phyloP scores from a whole-genome alignment of 257 asterid species.

The Petunia axillaris region DNA sequence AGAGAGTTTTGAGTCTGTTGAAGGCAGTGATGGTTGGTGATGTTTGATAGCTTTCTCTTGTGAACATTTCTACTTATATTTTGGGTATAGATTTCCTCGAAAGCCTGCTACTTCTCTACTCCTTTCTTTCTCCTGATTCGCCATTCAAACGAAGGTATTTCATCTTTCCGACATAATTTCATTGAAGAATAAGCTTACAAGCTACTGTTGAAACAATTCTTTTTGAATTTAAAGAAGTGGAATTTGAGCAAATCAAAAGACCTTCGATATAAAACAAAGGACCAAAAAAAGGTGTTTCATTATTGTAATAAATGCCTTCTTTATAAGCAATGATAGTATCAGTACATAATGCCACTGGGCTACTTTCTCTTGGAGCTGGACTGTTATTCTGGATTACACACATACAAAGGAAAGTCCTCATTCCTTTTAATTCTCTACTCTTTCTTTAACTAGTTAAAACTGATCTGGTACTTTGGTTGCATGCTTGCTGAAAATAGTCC shows the following conservation, averaged over 20 bases:
- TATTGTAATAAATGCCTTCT: not conserved
- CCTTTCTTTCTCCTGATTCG: not conserved
- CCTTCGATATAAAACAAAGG: not conserved
- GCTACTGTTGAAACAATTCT: not conserved
- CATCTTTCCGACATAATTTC: not conserved
- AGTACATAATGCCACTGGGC: not conserved
- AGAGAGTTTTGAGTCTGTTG: conserved; percentile 22
- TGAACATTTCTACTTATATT: not conserved
- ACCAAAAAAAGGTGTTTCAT: not conserved
- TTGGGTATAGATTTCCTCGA: not conserved
- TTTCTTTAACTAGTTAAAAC: conserved; percentile 23
- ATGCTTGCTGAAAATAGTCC: conserved; percentile 32
- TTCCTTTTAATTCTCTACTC: conserved; percentile 2
- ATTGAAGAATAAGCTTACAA: not conserved
- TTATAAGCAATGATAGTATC: not conserved
- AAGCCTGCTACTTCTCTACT: not conserved
- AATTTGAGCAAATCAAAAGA: not conserved
- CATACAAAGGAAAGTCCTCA: not conserved
- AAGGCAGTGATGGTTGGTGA: conserved; percentile 22
- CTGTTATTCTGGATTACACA: not conserved
- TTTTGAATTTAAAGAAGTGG: not conserved
- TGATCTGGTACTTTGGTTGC: conserved; percentile 38
- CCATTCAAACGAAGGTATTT: not conserved
- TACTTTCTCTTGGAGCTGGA: not conserved
- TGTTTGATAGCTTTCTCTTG: conserved; percentile 6